These are phyloP conservation scores for Gastrolobium villosum DNA, from an alignment of 306 rosid species.

Conservation along the genomic window DNA sequence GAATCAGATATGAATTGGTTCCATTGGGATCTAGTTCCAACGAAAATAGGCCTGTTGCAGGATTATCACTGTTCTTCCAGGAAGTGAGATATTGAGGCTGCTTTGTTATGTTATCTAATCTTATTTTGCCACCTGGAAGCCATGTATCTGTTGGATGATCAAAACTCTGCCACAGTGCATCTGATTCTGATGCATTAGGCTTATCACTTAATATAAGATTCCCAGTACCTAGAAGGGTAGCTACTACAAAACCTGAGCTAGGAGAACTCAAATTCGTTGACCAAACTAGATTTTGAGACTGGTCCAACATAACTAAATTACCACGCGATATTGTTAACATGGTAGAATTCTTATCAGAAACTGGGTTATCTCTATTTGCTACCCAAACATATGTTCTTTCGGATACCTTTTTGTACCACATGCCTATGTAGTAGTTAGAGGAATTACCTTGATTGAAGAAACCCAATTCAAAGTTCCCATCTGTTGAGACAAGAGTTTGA, in stretches of 20 bases:
- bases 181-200: slow-evolving; percentile 42
- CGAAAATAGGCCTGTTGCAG: slow-evolving; percentile 57
- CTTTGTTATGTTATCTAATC: slow-evolving; percentile 46
- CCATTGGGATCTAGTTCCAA: slow-evolving; percentile 56
- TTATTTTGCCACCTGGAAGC: slow-evolving; percentile 60
- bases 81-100: slow-evolving; percentile 58
- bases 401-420: slow-evolving; percentile 63
- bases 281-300: slow-evolving; percentile 61
- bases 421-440: slow-evolving; percentile 63
- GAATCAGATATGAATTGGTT: slow-evolving; percentile 39
- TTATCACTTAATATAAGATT: slow-evolving; percentile 60
- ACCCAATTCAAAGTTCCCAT: slow-evolving; percentile 63
- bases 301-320: slow-evolving; percentile 62
- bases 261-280: slow-evolving; percentile 62
- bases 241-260: slow-evolving; percentile 45
- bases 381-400: slow-evolving; percentile 60
- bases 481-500: slow-evolving; percentile 64
- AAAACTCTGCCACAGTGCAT: slow-evolving; percentile 69
- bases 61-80: slow-evolving; percentile 56
- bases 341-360: slow-evolving; percentile 57
- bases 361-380: slow-evolving; percentile 69
- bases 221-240: slow-evolving; percentile 60
- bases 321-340: slow-evolving; percentile 45
- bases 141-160: slow-evolving; percentile 66
- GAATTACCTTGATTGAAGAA: slow-evolving; percentile 62